Base-by-base conservation (phyloP, 1,284 basidiomycete genomes). In the Fomitopsis pinicola region DNA sequence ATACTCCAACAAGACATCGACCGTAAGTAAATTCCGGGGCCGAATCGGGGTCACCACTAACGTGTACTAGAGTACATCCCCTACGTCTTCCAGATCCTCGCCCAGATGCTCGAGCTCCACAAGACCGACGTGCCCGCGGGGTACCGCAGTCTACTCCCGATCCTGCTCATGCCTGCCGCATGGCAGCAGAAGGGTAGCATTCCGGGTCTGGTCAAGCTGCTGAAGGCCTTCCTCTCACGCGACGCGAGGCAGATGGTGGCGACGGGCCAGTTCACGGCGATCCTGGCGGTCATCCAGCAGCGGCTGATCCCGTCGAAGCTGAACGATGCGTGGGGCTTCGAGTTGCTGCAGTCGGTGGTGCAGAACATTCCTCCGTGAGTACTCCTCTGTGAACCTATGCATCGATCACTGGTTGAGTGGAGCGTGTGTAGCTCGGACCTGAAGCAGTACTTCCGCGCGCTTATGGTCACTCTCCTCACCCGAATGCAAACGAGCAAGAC, bases 101-200 rank as follows among this genome's bases (percentile, higher is more conserved):
- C 95, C 0, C 97, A 99, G 74, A 94, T 99, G 82, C 88, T 99
- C 42, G 93, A 96, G 67, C 79, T 94, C 9, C 95, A 97, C 69
- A 76, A 78, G 0, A 72, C 78, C 1, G 76, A 78, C 30, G 79
- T 97, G 8, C 95, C 97, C 0, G 77, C 80, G 0, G 85, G 89
- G 60, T 99, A 98, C 77, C 86, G 88, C 40, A 78, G 82, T 19
- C 80, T 99, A 5, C 81, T 98, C 1, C 88, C 88, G 0, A 89
- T 95, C 67, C 82, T 99, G 22, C 85, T 98, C 40, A 94, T 89
- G 0, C 95, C 95, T 0, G 80, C 87, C 2, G 83, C 92, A 19
- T 99, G 97, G 97, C 90, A 94, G 73, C 92, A 95, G 71, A 90
- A 96, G 66, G 97, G 97, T n/a, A 97, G 92, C 70, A 88, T 99